Base-by-base conservation (phyloP, 1,284 basidiomycete species). In the Vanrija sp. region DNA sequence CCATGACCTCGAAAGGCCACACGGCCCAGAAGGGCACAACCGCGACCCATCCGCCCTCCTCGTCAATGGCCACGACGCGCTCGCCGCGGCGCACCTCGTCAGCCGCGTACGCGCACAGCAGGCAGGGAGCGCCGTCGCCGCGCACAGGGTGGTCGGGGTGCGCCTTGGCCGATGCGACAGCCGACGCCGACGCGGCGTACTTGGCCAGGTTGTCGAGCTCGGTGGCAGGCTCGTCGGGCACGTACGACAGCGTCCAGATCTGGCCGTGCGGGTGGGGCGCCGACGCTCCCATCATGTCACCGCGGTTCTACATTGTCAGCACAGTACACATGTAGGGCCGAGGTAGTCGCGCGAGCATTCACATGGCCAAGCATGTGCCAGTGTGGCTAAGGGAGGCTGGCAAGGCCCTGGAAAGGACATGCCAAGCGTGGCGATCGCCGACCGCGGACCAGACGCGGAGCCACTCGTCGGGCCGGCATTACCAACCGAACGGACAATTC, bases 211-310 rank as follows among this genome's bases (percentile, higher is more conserved):
- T 84, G 0, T 65, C 65, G 4, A 90, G 76, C 66, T 90, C 88
- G 47, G 77, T 83, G 4, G 82, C 79, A 0, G 87, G 85, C 44
- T 88, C 75, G 10, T 85, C 83, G 1, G 91, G 91, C 5, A 92
- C 76, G 35, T 80, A 81, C 2, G 86, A 89, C 5, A 88, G 75
- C 2, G 87, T 88, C 90, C 92, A 95, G 15, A 87, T 84, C 76
- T 97, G 94, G 14, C 92, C 90, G 71, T 97, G 94, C 0, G 94
- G 92, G 68, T 97, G 94, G 19, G 93, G 91, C 67, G 96, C 97
- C 10, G 88, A 92, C 68, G 91, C 95, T 8, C 94, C 94, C 94
- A 97, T 96, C 78, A 93, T 92, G 3, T 85, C 78, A 6, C 93
- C 94, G 75, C 95, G 95, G 77, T 96, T 97, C 87, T 96, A 60